A percentile compares a stretch with the other conserved stretches of the same genome.
phyloP scores from a whole-genome alignment of 805 yeast genomes.

The Kluyveromyces aestuarii region DNA sequence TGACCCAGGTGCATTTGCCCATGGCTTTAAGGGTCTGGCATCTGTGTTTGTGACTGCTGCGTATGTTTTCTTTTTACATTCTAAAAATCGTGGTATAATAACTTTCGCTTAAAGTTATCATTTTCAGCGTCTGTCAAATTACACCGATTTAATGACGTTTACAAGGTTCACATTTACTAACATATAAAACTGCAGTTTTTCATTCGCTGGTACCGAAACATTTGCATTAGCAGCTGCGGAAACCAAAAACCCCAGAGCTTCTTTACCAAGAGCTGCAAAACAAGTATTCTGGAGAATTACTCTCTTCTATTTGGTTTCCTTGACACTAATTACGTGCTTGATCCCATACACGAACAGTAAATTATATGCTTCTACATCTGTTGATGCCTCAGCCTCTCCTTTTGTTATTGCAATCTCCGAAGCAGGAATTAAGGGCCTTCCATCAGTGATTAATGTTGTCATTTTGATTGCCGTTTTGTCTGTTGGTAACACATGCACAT shows the following conservation, averaged over 20 bases:
- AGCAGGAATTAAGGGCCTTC: slow-evolving; percentile 56
- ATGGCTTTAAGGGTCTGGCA: slow-evolving; percentile 42
- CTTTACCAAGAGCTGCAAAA: slow-evolving; percentile 42
- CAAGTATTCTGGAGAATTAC: slow-evolving; percentile 48
- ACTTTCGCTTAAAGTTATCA: not conserved
- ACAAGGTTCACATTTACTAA: not conserved
- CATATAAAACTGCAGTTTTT: slow-evolving; percentile 20
- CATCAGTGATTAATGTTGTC: slow-evolving; percentile 58
- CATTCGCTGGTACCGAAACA: slow-evolving; percentile 45
- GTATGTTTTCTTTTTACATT: not conserved
- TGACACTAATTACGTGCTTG: slow-evolving; percentile 36
- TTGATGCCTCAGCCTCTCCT: slow-evolving; percentile 62
- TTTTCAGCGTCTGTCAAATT: not conserved
- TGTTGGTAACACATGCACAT: slow-evolving; percentile 64
- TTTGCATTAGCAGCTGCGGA: slow-evolving; percentile 44
- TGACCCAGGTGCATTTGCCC: slow-evolving; percentile 55
- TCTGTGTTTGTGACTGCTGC: slow-evolving; percentile 47
- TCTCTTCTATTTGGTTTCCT: slow-evolving; percentile 37
- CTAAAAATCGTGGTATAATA: not conserved
- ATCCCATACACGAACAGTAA: slow-evolving; percentile 38
- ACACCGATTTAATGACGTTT: not conserved
- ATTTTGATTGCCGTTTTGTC: slow-evolving; percentile 58
- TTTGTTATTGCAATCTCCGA: slow-evolving; percentile 61
- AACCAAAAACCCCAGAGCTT: slow-evolving; percentile 36
- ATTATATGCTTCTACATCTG: slow-evolving; percentile 38